Evolutionary conservation across 164 flowering plant species (phyloP), one percentile per base, ranked within the genome.

Genomic region (Stephania cephalantha): DNA sequence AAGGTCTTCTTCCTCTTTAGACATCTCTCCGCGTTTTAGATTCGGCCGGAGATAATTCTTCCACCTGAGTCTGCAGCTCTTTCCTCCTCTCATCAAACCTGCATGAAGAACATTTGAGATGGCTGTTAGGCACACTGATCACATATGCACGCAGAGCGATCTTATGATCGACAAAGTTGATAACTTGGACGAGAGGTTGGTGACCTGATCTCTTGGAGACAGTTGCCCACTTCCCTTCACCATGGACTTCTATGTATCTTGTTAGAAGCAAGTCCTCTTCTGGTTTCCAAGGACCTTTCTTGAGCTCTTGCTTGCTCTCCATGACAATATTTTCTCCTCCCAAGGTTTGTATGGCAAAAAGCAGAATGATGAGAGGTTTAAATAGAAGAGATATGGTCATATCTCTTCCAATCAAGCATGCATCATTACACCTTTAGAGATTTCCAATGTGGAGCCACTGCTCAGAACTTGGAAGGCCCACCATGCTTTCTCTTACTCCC

Each of bases 281-380:
- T 58, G 64, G 64, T 58, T 15, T 58, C 64, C 64, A 58, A 18
- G n/a, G 64, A n/a, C 64, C 64, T 58, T 58, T 58, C 64, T 58
- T 58, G 20, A 58, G 64, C 64, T 58, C n/a, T 18, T 58, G 64
- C 64, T 58, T 58, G 64, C 5, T 58, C 64, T 58, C 64, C 64
- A 58, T 58, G 55, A 50, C 55, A 7, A 50, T 11, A 11, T 50
- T 48, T 8, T 15, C 15, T 50, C 15, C 55, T 9, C 55, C 55
- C 11, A 50, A 50, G 55, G 15, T 50, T 50, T 50, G 55, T 7
- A 50, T 50, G 55, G 15, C 55, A 7, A 50, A 50, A 50, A 50
- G 55, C 15, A 50, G 12, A 9, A 15, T 50, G 55, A 15, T 50
- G 55, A 50, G 55, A 50, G 55, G 55, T 50, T 50, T 50, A 50